Base-by-base conservation (phyloP, 1,139 yeast species). In the Yamadazyma jaroonii region DNA sequence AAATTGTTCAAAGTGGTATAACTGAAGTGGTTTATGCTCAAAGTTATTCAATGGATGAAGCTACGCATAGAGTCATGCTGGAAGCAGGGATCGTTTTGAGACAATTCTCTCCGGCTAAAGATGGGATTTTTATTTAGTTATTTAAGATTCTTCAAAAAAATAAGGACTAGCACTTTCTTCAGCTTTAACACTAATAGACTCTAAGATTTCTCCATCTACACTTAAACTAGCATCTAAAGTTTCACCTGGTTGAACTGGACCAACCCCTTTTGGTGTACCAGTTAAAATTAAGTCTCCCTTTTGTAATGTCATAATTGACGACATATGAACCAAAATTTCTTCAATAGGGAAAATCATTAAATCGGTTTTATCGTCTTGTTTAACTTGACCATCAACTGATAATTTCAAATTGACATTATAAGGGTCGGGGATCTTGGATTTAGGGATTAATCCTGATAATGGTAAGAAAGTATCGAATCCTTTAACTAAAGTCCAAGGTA, bases 251-350 rank as follows among this genome's bases (percentile, higher is more conserved):
- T 59, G 62, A 34, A 90, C 66, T 27, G 74, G 68, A 9, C 97
- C 97, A 9, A 92, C 99, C n/a, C 99, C 99, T 61, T 90, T 88
- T 32, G 98, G 98, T 1, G 98, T 92, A 10, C 98, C 98, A 0
- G 97, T 92, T 43, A 90, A 71, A 42, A 92, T 83, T 49, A 92
- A 74, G 56, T 92, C 97, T 17, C 97, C 97, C 42, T 88, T 83
- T 52, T 89, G 81, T 41, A 92, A 69, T 3, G 97, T 87, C 94
- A 92, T 90, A 49, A 88, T 81, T 12, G 82, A 65, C 8, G 96
- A 85, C 80, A 90, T 84, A 41, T 85, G 79, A 40, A 85, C 75
- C 47, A 92, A 69, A 45, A 94, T 82, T 49, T 77, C 74, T 51
- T 90, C 94, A 52, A 92, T 81, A 34, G 90, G 84, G 74, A 86